Evolutionary conservation across 495 filamentous ascomycete species (phyloP), one percentile per base, ranked within the genome.

Genomic region (Penicillium antarcticum): DNA sequence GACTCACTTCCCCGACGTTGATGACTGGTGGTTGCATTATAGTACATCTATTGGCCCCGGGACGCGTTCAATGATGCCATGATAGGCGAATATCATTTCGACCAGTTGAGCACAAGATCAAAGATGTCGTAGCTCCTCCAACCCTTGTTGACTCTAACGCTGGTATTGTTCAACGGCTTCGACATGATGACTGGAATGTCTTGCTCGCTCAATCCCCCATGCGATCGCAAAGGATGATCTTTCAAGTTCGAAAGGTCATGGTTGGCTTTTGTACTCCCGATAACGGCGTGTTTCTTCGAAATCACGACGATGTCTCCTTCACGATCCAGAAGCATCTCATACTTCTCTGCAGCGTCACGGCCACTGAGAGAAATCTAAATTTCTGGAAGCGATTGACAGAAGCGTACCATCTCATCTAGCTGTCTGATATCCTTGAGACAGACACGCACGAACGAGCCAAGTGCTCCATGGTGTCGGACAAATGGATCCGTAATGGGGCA

Each of bases 401-500:
- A 50, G n/a, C 34, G 13, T 1, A 60, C 4, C 31, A 60, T 46
- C 9, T 37, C 29, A 21, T 48, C 35, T 6, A 63, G 26, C 10
- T 52, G 49, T 1, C 34, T 36, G 17, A 41, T 32, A 33, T 58
- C 53, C 19, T 50, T 58, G 32, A 65, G 45, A 41, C 70, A 62
- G 17, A 70, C 65, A 21, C 69, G 58, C n/a, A 72, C 69, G 42
- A 72, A 70, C 0, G 58, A 61, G 3, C 67, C 69, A 10, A 72
- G 54, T 7, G 65, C 67, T 9, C 63, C 67, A 51, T 72, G 67
- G 38, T 72, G 67, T 16, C 57, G 56, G 19, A 69, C 66, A 41
- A 70, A 72, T 0, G 65, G 65, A 44, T 72, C 69, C 0, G 65
- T 65, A 16, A 72, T 70, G 11, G 69, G 69, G 33, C 69, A 70